Percentiles rank a stretch among this genome's conserved stretches.
Conservation (phyloP, 1,284 basidiomycete species). For the Clitocybe nebularis region DNA sequence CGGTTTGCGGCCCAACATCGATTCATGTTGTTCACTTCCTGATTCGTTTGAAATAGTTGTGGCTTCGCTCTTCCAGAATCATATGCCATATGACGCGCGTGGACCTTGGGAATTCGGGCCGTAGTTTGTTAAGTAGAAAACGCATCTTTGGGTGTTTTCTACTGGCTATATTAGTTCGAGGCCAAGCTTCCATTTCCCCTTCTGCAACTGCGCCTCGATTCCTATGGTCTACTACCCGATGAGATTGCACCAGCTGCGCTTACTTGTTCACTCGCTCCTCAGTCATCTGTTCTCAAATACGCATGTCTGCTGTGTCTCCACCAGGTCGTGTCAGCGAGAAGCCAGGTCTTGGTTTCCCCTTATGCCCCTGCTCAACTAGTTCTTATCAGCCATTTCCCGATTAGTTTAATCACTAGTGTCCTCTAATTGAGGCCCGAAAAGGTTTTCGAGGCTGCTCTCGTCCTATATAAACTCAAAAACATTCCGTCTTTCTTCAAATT, state of each 20-base stretch:
- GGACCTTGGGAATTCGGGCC: not conserved
- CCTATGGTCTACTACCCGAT: no score
- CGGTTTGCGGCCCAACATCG: no score
- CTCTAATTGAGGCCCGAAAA: not conserved
- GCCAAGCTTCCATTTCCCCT: no score
- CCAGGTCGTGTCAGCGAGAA: not conserved
- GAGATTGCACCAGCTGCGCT: no score
- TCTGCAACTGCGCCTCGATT: no score
- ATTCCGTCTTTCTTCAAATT: not conserved
- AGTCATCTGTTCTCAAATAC: no score
- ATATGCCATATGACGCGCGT: not conserved
- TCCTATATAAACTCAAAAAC: not conserved
- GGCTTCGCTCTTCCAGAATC: not conserved
- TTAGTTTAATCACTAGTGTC: not conserved
- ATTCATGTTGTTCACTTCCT: not conserved
- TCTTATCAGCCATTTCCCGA: not conserved
- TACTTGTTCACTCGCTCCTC: no score
- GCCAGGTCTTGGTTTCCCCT: not conserved
- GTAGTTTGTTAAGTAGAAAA: not conserved
- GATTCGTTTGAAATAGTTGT: not conserved
- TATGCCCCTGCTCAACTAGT: not conserved
- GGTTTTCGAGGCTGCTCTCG: not conserved
- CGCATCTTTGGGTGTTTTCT: no score
- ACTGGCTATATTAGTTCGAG: no score
- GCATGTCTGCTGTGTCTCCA: not conserved